Conservation (phyloP, 2,329 filamentous ascomycete genomes). For the Coniochaeta hoffmannii region DNA sequence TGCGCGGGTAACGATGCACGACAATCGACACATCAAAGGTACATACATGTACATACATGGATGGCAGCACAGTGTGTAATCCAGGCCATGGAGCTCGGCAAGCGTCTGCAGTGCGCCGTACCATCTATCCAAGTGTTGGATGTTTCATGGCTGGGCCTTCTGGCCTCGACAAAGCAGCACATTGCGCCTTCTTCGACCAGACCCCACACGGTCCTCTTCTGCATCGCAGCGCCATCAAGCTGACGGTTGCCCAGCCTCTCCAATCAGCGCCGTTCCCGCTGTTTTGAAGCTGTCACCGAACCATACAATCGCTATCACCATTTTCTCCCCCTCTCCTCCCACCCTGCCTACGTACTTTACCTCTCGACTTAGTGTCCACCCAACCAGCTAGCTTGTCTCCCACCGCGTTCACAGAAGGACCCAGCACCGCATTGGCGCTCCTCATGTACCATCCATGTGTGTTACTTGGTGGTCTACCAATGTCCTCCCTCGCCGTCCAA, state of each 20-base stretch:
- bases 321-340: neutral
- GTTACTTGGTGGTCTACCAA: slow-evolving; percentile 3
- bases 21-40: neutral
- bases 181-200: neutral
- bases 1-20: too few relatives aligned
- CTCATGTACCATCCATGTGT: slow-evolving; percentile 4
- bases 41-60: neutral
- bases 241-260: neutral
- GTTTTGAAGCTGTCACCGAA: neutral
- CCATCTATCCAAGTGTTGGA: neutral
- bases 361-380: too few relatives aligned
- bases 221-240: neutral
- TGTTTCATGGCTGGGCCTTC: neutral
- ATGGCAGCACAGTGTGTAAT: too few relatives aligned
- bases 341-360: too few relatives aligned
- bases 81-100: neutral
- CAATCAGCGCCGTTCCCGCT: neutral
- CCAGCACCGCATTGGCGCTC: neutral
- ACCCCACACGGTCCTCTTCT: neutral
- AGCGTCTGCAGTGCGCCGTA: neutral
- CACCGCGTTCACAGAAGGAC: neutral
- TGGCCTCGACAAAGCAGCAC: neutral
- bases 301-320: neutral
- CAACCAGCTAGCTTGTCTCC: neutral
- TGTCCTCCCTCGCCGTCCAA: neutral